phyloP scores from a whole-genome alignment of 371 early-diverging fungal species.

The Sporodiniella umbellata region DNA sequence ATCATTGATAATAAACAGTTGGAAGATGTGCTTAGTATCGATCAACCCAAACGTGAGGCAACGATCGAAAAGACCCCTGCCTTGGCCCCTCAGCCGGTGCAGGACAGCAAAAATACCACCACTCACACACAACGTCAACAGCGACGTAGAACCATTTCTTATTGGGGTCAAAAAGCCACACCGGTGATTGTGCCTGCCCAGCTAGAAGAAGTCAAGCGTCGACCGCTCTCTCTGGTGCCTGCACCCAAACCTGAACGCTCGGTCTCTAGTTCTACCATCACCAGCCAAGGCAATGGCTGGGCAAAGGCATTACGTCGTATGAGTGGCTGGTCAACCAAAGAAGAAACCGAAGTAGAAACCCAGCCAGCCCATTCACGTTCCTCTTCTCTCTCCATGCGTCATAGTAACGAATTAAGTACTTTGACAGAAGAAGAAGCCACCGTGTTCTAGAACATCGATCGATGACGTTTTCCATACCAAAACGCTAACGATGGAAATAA shows the following conservation, averaged over 20 bases:
- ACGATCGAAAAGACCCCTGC: not conserved
- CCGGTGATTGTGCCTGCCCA: not conserved
- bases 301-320: constrained; percentile 45
- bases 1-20: constrained; percentile 46
- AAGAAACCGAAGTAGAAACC: constrained; percentile 10
- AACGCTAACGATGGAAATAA: not conserved
- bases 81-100: not conserved
- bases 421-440: constrained; percentile 34
- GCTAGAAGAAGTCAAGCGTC: constrained; percentile 15
- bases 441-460: not conserved
- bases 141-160: constrained; percentile 48
- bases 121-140: constrained; percentile 10
- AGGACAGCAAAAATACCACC: no score
- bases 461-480: not conserved
- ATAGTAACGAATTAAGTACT: constrained; percentile 41
- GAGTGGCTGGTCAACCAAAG: constrained; percentile 42
- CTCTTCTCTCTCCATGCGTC: constrained; percentile 34
- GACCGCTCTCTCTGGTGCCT: not conserved
- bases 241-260: constrained; percentile 23
- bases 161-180: constrained; percentile 35
- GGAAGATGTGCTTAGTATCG: constrained; percentile 47
- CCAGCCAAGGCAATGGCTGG: constrained; percentile 31
- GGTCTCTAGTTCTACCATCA: constrained; percentile 8
- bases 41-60: constrained; percentile 29
- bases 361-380: constrained; percentile 14